Evolutionary conservation across 2,329 filamentous ascomycete species (phyloP), one percentile per base, ranked within the genome.

Genomic region (Aspergillus pseudoterreus): DNA sequence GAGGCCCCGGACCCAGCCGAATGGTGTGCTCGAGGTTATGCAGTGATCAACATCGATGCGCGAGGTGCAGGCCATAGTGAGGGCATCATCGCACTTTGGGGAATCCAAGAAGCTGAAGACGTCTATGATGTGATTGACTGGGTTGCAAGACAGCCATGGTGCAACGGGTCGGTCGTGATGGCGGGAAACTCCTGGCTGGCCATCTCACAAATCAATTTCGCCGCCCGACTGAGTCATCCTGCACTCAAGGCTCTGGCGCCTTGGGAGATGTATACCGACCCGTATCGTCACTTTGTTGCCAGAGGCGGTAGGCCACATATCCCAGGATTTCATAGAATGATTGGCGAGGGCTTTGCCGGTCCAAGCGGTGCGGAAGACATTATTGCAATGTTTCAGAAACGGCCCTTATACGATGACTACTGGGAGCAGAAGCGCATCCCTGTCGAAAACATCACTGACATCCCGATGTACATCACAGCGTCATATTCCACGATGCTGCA

Each of bases 111-210:
- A 19, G 45, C 32, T 2, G 32, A 47, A 33, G 45, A 47, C 12
- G 21, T 32, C 8, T 42, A 56, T 33, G 56, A 58, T 43, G 47
- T 47, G 3, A 45, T 58, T 30, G 56, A 58, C 10, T 50, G 14
- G 27, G 42, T 56, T 12, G 51, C 54, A 3, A 35, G 48, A 21
- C 41, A 49, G 27, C 30, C 45, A 3, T 58, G 56, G 56, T 54
- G 54, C 32, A 45, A 56, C 33, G 51, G 56, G 4, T 48, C 44
- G 30, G 43, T 58, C 21, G 51, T 42, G 11, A 24, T 58, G 14
- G 51, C 47, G 11, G 54, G 54, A 8, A 57, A 58, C 38, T 57
- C 56, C 2, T 55, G 45, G 30, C 45, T 57, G 4, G 51, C 54
- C 9, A 54, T 49, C 6, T 19, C 45, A 2, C 56, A 58, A 30